Evolutionary conservation across 139 green algal species (phyloP).

Genomic region (Tetradesmus lagerheimii): DNA sequence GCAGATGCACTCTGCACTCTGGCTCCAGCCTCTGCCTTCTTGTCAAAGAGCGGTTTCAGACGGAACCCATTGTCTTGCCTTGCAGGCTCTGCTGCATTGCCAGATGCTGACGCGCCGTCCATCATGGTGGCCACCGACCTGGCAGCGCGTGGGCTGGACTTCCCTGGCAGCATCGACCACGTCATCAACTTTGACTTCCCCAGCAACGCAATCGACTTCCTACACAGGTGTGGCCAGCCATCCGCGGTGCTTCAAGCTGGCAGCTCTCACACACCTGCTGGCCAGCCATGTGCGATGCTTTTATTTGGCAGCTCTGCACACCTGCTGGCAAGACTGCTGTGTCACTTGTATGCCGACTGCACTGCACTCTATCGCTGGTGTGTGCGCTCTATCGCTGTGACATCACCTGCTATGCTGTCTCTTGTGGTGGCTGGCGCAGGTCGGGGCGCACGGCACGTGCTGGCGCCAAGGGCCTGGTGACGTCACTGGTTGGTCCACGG

Average conservation of each 20-base stretch:
- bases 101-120: background rate
- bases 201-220: constrained; percentile 84
- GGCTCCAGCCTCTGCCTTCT: too few species aligned
- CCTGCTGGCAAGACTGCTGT: too few species aligned
- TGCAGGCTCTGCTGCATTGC: background rate
- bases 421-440: background rate
- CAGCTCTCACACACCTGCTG: too few species aligned
- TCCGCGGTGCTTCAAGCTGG: too few species aligned
- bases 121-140: constrained; percentile 94
- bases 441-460: constrained; percentile 89
- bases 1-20: too few species aligned
- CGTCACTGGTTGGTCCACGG: constrained; percentile 76
- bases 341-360: too few species aligned
- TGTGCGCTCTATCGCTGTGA: background rate
- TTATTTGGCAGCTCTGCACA: too few species aligned
- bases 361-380: background rate
- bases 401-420: background rate
- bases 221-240: constrained; percentile 76
- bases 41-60: too few species aligned
- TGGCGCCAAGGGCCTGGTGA: constrained; percentile 75
- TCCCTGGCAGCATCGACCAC: constrained; percentile 91
- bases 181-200: constrained; percentile 99
- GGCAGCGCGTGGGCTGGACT: constrained; percentile 95
- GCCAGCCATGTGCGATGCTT: too few species aligned
- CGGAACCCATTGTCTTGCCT: background rate